Conservation (phyloP, 371 early-diverging fungal genomes). For the Rhizomucor miehei region DNA sequence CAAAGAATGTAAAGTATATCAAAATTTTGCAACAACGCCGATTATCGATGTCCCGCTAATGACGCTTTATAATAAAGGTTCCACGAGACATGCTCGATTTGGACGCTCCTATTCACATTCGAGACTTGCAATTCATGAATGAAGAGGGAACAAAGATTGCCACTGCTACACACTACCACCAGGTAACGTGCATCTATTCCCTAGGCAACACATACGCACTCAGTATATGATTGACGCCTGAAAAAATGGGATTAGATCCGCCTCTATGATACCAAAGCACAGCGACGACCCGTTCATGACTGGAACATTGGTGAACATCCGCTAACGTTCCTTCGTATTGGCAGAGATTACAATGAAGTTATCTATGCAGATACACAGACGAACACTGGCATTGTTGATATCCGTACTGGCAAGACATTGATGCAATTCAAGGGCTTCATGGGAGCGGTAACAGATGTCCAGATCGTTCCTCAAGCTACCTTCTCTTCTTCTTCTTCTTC, state of each 20-base stretch:
- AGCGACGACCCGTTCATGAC: slow-evolving; percentile 68
- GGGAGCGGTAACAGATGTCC: slow-evolving; percentile 67
- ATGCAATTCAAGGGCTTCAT: slow-evolving; percentile 57
- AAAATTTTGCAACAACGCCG: too few relatives aligned
- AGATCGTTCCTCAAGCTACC: slow-evolving; percentile 26
- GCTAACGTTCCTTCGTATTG: slow-evolving; percentile 47
- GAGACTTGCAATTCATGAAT: slow-evolving; percentile 74
- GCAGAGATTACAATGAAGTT: slow-evolving; percentile 54
- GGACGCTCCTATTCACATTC: slow-evolving; percentile 85
- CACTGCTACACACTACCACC: slow-evolving; percentile 73
- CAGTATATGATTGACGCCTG: background rate
- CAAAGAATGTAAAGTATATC: slow-evolving; percentile 55
- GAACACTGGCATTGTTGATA: slow-evolving; percentile 62
- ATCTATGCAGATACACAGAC: slow-evolving; percentile 79
- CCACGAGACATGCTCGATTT: slow-evolving; percentile 70
- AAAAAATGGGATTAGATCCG: slow-evolving; percentile 50
- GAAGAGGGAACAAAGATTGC: slow-evolving; percentile 51
- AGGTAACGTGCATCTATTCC: too few relatives aligned
- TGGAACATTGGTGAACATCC: slow-evolving; percentile 70
- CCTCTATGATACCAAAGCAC: slow-evolving; percentile 73
- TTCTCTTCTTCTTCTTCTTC: slow-evolving; percentile 14
- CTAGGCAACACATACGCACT: too few relatives aligned
- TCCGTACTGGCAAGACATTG: slow-evolving; percentile 55
- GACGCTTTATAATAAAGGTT: too few relatives aligned
- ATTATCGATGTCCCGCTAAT: too few relatives aligned